These are phyloP conservation scores for Sclerotinia sclerotiorum DNA, from an alignment of 2,329 filamentous ascomycete species.

Conservation along the genomic window DNA sequence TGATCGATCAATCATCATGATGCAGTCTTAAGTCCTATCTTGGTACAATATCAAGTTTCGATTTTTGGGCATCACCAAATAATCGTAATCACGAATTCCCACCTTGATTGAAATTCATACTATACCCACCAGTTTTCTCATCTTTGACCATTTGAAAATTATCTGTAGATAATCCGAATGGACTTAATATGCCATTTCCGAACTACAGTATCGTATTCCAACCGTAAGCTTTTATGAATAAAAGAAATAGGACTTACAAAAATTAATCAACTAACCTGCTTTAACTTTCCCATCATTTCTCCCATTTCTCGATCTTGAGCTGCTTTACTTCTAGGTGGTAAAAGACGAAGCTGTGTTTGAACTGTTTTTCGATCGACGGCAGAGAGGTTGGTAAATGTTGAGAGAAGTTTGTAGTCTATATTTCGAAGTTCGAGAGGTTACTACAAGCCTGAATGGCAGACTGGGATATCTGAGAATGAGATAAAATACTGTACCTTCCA, in stretches of 20 bases:
- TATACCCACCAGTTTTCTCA: constrained; percentile 85
- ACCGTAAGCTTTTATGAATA: constrained; percentile 16
- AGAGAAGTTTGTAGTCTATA: constrained; percentile 70
- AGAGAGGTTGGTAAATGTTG: constrained; percentile 59
- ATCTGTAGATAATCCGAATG: constrained; percentile 89
- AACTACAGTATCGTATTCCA: constrained; percentile 48
- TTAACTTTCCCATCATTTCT: constrained; percentile 98
- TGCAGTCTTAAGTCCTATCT: background rate
- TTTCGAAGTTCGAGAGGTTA: background rate
- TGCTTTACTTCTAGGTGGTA: constrained; percentile 69
- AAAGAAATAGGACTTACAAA: constrained; percentile 7
- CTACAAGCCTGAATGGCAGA: background rate
- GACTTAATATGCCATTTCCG: constrained; percentile 87
- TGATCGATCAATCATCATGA: background rate
- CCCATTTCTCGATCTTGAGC: constrained; percentile 86
- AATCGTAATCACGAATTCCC: constrained; percentile 22
- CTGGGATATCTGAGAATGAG: background rate
- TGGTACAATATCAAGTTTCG: background rate
- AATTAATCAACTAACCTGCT: constrained; percentile 56
- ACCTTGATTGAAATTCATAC: constrained; percentile 71
- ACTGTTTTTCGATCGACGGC: constrained; percentile 67
- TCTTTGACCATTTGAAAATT: constrained; percentile 96
- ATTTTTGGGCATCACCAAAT: background rate
- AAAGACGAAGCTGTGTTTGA: constrained; percentile 58
- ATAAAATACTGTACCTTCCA: constrained; percentile 47